Evolutionary conservation across 1,139 yeast genomes (phyloP), one percentile per base, ranked within the genome.

Genomic region (Yamadazyma aaseri): DNA sequence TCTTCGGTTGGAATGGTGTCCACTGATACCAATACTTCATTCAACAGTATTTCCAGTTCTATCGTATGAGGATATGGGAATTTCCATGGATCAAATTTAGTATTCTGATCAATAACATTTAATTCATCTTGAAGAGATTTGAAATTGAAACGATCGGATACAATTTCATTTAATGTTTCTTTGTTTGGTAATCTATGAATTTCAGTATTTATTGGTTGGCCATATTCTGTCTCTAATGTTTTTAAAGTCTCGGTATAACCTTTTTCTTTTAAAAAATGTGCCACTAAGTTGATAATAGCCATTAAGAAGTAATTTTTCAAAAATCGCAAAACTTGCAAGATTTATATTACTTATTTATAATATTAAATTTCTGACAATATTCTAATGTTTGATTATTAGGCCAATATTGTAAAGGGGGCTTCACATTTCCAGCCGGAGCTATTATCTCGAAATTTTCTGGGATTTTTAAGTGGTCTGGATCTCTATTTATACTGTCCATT

Each of bases 201-300:
- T 4, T 39, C 26, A 2, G 56, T 42, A 10, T 47, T 47, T 13
- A 65, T 53, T 2, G 71, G 63, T 17, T 55, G 47, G 0, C 73
- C 72, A 16, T 69, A 53, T 33, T 79, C 84, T 13, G 48, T 44
- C 41, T 79, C 74, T 36, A 81, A 74, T 6, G 61, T 52, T 10
- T 54, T 53, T 8, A 81, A 55, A 0, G 90, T 76, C 1, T 60
- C 57, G 1, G 39, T 40, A 33, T 65, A 70, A 1, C 75, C 73
- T 26, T 77, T 67, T 13, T 64, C 56, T 26, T 63, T 53, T 11
- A 83, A 63, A 45, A 73, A 82, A 20, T 77, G 76, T 0, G 85
- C 86, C 10, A 83, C 62, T 21, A 81, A 50, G 29, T 54, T 47
- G 34, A 64, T 62, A 3, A 56, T 46, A 6, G 43, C 17, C 48